A percentile compares a stretch with the other conserved stretches of the same genome.
Evolutionary conservation across 192 early-diverging fungal genomes (phyloP).

Genomic region (Backusella australiensis): DNA sequence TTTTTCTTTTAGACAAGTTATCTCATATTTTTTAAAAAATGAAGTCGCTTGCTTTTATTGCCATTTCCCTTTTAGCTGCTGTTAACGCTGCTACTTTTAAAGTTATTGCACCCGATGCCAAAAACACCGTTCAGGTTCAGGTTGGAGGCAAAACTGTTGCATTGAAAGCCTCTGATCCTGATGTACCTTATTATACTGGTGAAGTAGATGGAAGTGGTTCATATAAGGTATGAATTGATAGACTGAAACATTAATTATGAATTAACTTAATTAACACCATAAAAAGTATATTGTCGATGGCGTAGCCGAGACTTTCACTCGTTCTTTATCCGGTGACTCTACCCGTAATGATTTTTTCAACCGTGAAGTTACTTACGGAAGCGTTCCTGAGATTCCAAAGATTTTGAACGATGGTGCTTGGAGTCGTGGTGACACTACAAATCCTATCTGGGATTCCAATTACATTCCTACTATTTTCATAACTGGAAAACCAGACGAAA

Average conservation of each 20-base stretch:
- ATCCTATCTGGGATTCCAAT: constrained; percentile 38
- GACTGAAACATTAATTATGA: constrained; percentile 2
- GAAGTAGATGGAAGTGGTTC: constrained; percentile 20
- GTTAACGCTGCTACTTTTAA: constrained; percentile 39
- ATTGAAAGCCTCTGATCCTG: constrained; percentile 29
- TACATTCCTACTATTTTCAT: constrained; percentile 46
- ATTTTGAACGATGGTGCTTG: constrained; percentile 33
- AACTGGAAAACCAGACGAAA: constrained; percentile 22
- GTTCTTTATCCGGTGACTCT: constrained; percentile 16
- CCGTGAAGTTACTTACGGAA: constrained; percentile 39
- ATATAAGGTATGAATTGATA: constrained; percentile 32
- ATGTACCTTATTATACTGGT: constrained; percentile 36
- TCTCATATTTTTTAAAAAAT: not conserved
- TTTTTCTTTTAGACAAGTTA: not conserved
- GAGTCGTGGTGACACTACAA: constrained; percentile 35
- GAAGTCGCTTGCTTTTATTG: constrained; percentile 12
- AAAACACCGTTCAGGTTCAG: constrained; percentile 27
- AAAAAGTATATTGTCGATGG: constrained; percentile 34
- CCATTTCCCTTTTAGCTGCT: constrained; percentile 24
- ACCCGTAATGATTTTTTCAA: constrained; percentile 40
- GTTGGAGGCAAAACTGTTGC: constrained; percentile 23
- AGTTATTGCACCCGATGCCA: constrained; percentile 37
- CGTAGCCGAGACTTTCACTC: constrained; percentile 32
- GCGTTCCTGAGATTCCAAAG: constrained; percentile 39
- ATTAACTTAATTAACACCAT: not conserved